A percentile compares a stretch with the other conserved stretches of the same genome.
Conservation (phyloP, 78 protist genomes). For the Emiliania huxleyi region DNA sequence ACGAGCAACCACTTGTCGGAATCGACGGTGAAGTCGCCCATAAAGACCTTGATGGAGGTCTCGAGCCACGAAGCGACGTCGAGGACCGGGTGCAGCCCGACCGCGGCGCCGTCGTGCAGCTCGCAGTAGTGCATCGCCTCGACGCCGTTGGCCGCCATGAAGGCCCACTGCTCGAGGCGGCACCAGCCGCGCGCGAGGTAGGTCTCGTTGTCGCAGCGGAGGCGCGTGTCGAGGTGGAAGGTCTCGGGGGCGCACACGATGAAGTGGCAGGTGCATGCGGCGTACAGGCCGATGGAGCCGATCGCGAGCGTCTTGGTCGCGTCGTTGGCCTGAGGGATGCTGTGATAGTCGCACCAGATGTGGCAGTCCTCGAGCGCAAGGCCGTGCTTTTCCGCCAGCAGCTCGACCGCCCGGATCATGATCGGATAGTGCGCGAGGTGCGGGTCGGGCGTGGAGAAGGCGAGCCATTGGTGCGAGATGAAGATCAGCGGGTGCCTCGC, state of each 20-base stretch:
- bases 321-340: not conserved
- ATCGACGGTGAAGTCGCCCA: not conserved
- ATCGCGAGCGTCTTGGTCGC: not conserved
- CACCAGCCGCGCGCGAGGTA: not conserved
- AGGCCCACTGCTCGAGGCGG: conserved; percentile 5
- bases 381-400: not conserved
- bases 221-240: not conserved
- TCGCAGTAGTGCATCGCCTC: not conserved
- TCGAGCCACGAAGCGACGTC: not conserved
- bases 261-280: not conserved
- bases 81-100: not conserved
- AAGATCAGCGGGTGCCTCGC: not conserved
- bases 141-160: not conserved
- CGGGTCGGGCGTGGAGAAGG: not conserved
- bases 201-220: not conserved
- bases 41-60: not conserved
- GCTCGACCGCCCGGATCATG: not conserved
- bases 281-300: not conserved
- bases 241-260: not conserved
- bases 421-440: not conserved
- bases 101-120: not conserved
- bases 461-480: not conserved
- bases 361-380: not conserved
- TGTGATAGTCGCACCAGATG: not conserved
- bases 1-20: not conserved